phyloP scores from a whole-genome alignment of 306 rosid genomes.

The Cucurbita maxima region DNA sequence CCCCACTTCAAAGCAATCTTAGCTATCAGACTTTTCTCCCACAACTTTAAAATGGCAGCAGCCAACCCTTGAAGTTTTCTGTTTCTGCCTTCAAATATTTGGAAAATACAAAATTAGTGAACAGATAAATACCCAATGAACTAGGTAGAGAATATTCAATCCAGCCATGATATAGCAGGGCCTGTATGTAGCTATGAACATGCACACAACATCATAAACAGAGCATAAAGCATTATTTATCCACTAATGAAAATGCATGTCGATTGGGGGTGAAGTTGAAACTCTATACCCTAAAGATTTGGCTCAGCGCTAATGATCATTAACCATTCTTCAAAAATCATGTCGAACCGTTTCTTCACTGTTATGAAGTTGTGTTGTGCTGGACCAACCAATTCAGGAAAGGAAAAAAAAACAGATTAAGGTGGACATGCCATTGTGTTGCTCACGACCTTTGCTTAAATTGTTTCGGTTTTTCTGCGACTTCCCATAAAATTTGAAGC shows the following conservation, averaged over 20 bases:
- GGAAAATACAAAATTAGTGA: constrained; percentile 5
- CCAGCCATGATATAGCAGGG: background rate
- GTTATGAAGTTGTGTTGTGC: background rate
- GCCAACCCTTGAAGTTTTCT: constrained; percentile 78
- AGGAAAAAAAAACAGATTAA: background rate
- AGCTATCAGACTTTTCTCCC: constrained; percentile 68
- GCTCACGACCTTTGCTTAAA: background rate
- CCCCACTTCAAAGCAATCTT: constrained; percentile 78
- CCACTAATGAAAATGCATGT: background rate
- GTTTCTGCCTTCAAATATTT: constrained; percentile 53
- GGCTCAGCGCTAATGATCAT: background rate
- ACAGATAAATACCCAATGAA: background rate
- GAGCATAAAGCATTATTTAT: background rate
- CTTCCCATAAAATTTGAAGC: background rate
- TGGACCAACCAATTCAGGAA: background rate
- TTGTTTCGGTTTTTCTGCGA: background rate
- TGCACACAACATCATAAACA: background rate
- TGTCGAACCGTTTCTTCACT: background rate
- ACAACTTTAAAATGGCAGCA: constrained; percentile 57
- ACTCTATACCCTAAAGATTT: background rate
- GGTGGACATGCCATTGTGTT: background rate
- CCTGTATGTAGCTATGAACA: background rate
- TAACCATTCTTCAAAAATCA: background rate
- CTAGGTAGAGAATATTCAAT: background rate
- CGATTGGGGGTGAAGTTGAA: background rate